These are phyloP conservation scores for Phytopythium boreale DNA, from an alignment of 352 stramenopile species.

Conservation along the genomic window DNA sequence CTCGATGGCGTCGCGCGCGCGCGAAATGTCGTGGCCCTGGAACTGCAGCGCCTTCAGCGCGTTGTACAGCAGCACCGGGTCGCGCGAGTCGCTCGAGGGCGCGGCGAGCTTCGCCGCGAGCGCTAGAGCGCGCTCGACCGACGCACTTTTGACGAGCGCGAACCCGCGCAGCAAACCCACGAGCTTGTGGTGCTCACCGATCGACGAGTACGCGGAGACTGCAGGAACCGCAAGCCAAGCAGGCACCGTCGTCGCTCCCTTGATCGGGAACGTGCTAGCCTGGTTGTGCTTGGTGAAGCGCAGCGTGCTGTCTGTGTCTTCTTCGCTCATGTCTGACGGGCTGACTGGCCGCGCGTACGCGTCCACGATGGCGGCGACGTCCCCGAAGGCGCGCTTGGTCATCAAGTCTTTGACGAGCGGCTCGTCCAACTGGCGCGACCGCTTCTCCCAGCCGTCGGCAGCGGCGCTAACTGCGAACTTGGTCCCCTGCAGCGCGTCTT, in stretches of 20 bases:
- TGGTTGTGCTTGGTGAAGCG: conserved; percentile 2
- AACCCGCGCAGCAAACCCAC: conserved; percentile 44
- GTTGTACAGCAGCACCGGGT: conserved; percentile 34
- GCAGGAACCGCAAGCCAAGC: conserved; percentile 31
- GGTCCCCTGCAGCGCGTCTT: conserved; percentile 26
- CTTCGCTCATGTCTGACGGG: conserved; percentile 10
- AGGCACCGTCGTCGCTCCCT: conserved; percentile 18
- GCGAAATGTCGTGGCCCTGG: conserved; percentile 37
- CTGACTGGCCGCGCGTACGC: conserved; percentile 20
- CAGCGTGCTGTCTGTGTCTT: neutral
- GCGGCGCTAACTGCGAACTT: conserved; percentile 15
- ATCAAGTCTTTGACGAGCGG: conserved; percentile 26
- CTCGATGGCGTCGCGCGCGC: conserved; percentile 34
- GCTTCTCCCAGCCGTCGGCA: conserved; percentile 8
- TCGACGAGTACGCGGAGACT: conserved; percentile 35
- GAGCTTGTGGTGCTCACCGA: conserved; percentile 45
- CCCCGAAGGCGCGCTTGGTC: conserved; percentile 19
- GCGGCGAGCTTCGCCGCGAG: conserved; percentile 17
- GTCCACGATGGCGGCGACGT: conserved; percentile 35
- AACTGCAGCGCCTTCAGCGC: conserved; percentile 44
- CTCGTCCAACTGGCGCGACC: conserved; percentile 19
- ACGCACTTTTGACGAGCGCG: conserved; percentile 22
- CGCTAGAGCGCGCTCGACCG: conserved; percentile 24
- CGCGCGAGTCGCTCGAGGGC: conserved; percentile 17
- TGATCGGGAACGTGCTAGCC: conserved; percentile 1